Base-by-base conservation (phyloP, 345 rosid genomes). In the Syzygium aromaticum region DNA sequence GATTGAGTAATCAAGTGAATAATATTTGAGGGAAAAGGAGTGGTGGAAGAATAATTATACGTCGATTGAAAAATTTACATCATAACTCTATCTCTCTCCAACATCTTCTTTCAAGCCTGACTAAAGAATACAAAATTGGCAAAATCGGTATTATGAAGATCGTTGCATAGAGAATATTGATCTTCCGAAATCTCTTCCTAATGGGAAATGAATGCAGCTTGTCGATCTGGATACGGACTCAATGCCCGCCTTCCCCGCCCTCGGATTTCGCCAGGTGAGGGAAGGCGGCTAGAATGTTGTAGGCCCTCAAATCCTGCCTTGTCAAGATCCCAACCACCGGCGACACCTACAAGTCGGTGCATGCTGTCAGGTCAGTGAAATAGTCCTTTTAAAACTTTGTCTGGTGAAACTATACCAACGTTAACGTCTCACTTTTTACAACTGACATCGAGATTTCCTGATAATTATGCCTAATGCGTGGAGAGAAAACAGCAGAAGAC, bases 271-370 rank as follows among this genome's bases (percentile, higher is more conserved):
- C 94, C 89, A 95, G 86, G 77, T 93, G 93, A 88, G 98, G 98
- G 84, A 97, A 95, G 64, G 96, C 97, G 51, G 88, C 88, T 91
- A 94, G 89, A 88, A 95, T 94, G 93, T 95, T 95, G 91, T 89
- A 88, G 52, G 96, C 94, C 91, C 93, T 91, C 85, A 97, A 90
- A 86, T 97, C 98, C 91, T 96, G 98, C 92, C 99, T 92, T 25
- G 97, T 95, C 93, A 96, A 88, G 90, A 97, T 92, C 57, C 99
- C 98, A 7, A 94, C 85, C 33, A 94, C 95, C 9, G 96, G 97
- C 86, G 93, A 90, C 61, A 87, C 91, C 99, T 96, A 92, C 91
- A 87, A 87, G 86, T 27, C 67, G 10, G 25, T 5, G 43, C 78
- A 17, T 8, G 23, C 46, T 30, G 87, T 52, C 28, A 19, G 52